Evolutionary conservation across 2,329 filamentous ascomycete genomes (phyloP), one percentile per base, ranked within the genome.

Genomic region (Sclerotinia sclerotiorum): DNA sequence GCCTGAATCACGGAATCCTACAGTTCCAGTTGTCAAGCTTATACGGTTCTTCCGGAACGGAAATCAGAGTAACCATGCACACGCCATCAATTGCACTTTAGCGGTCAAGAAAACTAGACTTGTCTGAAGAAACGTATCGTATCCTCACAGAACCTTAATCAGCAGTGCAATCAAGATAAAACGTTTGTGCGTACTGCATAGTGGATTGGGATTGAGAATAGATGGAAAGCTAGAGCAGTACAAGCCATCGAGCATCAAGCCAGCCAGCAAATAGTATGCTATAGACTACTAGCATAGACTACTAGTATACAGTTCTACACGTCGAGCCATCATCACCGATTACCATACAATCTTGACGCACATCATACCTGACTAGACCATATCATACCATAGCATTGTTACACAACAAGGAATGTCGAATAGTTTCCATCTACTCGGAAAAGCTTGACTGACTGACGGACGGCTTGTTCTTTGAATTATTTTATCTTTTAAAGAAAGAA

Each of bases 31-130:
- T 61, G 44, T 48, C 42, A 48, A 35, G 42, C 35, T 35, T 19
- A 24, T 24, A 39, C 21, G 55, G 6, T 42, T 57, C 35, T 17
- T 42, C 35, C 55, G 55, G 32, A 42, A 27, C 32, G 35, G 55
- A 24, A 56, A 21, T 21, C n/a, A 56, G 27, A 61, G 27, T 24
- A 27, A 39, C 32, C 60, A 63, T 5, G 27, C n/a, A 24, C 65
- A 64, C 55, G 42, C 66, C 54, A 65, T 61, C 54, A 0, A 65
- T 55, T 48, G 24, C 68, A 54, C 65, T 54, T 68, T 44, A 48
- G 69, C 69, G 66, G 69, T 68, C 69, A 70, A 66, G 39, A 60
- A 66, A 65, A 35, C 58, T 35, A 42, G 58, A 51, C 46, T 10
- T 51, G 62, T 63, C 51, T 42, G 17, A 21, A 27, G 52, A 39